Conservation (phyloP, 176 grass and related monocot species). For the Guadua angustifolia region DNA sequence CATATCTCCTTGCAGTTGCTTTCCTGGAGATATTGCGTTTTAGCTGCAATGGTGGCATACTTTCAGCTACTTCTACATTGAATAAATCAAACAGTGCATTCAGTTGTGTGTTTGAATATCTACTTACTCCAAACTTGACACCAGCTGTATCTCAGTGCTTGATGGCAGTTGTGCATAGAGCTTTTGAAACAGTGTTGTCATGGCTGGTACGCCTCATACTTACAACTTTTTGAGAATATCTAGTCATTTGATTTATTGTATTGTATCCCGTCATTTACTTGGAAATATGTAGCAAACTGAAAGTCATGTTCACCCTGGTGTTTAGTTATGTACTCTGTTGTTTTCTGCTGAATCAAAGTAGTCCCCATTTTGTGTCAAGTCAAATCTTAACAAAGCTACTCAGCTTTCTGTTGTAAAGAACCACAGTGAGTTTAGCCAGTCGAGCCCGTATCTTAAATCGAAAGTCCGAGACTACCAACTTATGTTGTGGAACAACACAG, state of each 20-base stretch:
- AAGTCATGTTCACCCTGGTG: background rate
- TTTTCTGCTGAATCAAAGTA: constrained; percentile 40
- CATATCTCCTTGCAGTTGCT: no score
- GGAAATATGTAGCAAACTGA: constrained; percentile 11
- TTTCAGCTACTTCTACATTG: no score
- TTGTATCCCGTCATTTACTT: constrained; percentile 27
- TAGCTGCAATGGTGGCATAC: no score
- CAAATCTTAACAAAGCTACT: constrained; percentile 8
- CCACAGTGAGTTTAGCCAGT: no score
- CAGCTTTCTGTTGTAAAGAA: constrained; percentile 26
- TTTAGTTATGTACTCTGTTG: constrained; percentile 27
- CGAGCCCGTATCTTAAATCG: no score
- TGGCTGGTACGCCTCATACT: constrained; percentile 77
- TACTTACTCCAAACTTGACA: no score
- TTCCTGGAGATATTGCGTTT: no score
- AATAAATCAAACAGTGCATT: no score
- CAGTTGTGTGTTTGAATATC: no score
- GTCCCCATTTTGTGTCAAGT: background rate
- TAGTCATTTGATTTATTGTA: constrained; percentile 30
- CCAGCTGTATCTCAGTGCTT: no score
- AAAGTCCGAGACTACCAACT: no score
- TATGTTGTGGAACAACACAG: no score
- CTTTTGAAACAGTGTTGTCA: constrained; percentile 80
- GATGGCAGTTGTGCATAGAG: constrained; percentile 79
- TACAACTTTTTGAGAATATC: constrained; percentile 34